Evolutionary conservation across 257 asterid species (phyloP).

Genomic region (Primulina huaijiensis): DNA sequence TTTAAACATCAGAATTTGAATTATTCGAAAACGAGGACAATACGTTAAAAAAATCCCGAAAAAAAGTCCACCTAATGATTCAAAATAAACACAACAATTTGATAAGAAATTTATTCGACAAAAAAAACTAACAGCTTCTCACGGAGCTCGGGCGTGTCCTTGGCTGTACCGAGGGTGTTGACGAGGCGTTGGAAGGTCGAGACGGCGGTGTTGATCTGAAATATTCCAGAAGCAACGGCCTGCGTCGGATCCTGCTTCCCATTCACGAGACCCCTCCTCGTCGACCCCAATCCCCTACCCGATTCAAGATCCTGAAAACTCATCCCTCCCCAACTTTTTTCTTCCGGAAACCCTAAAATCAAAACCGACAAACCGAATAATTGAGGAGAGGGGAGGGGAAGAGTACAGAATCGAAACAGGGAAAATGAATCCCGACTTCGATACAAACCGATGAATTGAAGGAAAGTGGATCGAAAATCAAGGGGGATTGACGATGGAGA

Average conservation of each 20-base stretch:
- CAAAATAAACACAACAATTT: not conserved
- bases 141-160: slow-evolving; percentile 93
- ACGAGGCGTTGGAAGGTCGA: slow-evolving; percentile 91
- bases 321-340: slow-evolving; percentile 34
- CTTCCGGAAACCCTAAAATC: not conserved
- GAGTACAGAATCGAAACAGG: not conserved
- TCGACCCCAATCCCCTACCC: slow-evolving; percentile 57
- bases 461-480: not conserved
- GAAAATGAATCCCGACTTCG: not conserved
- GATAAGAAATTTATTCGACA: not conserved
- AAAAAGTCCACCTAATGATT: slow-evolving; percentile 7
- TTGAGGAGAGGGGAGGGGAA: not conserved
- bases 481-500: not conserved
- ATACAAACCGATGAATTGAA: not conserved
- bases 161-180: slow-evolving; percentile 90
- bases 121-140: slow-evolving; percentile 71
- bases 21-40: not conserved
- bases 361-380: not conserved
- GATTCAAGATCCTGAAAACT: slow-evolving; percentile 95
- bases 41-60: not conserved
- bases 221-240: slow-evolving; percentile 87
- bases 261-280: slow-evolving; percentile 46
- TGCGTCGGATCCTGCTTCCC: slow-evolving; percentile 89
- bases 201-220: slow-evolving; percentile 87
- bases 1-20: too few relatives aligned